Evolutionary conservation across 176 grass and related monocot species (phyloP), one percentile per base, ranked within the genome.

Genomic region (Luzula sylvatica): DNA sequence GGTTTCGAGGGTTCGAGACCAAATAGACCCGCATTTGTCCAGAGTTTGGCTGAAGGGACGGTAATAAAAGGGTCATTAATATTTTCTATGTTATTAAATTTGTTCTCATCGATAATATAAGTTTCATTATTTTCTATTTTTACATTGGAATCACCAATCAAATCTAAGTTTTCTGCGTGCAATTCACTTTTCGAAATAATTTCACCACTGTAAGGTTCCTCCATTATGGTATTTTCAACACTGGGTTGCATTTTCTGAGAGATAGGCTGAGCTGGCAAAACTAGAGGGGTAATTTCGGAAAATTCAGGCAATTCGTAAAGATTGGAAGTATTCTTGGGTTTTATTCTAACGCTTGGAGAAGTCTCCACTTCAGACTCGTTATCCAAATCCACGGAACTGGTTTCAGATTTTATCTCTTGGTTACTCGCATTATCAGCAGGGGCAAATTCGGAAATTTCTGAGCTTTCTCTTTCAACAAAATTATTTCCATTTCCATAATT

Each of bases 1-100:
- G 93, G 93, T 66, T 98, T 98, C 25, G 86, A 92, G 46, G 93
- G 93, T 58, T 92, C 82, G 54, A 92, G 78, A 68, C 93, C 93
- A 71, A 98, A 98, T 65, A 98, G 86, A 15, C 86, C 78, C 55
- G 85, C 93, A 78, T 98, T 98, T 77, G 93, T 92, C 93, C 93
- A 98, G 45, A 98, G 86, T 58, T 77, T 88, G 74, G 83, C 55
- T 52, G 93, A 68, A 29, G 81, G 57, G 53, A 58, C 41, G 56
- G 18, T 76, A 75, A 58, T 26, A 56, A 67, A 75, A 56, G 56
- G 56, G 65, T 50, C 22, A n/a, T n/a, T n/a, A n/a, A n/a, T n/a
- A n/a, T n/a, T n/a, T 18, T 64, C 6, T 48, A 29, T 27, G 18
- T 14, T 8, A 24, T 22, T 47, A 27, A 11, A 7, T 17, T 19